A percentile compares a stretch with the other conserved stretches of the same genome.
Evolutionary conservation across 495 filamentous ascomycete genomes (phyloP).

Genomic region (Letharia lupina): DNA sequence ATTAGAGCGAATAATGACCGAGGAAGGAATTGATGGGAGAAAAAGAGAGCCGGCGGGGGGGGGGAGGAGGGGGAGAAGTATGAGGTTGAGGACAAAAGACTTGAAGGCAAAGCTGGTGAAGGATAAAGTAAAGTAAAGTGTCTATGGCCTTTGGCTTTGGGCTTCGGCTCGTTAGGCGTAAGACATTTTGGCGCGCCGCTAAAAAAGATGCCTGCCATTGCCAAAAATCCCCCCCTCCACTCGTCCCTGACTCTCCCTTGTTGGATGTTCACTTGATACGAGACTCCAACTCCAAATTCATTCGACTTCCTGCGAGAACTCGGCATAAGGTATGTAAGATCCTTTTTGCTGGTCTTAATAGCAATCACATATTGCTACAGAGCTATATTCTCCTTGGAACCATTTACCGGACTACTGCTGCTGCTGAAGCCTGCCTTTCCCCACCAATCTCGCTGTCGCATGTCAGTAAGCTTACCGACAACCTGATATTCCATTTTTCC

Average conservation of each 20-base stretch:
- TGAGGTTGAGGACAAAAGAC: background rate
- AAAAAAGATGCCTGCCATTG: background rate
- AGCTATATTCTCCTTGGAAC: no score
- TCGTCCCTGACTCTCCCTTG: background rate
- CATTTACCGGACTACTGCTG: background rate
- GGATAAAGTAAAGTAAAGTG: background rate
- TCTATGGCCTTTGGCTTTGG: background rate
- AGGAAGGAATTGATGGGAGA: background rate
- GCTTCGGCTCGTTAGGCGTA: slow-evolving; percentile 7
- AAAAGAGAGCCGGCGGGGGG: background rate
- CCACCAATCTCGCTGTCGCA: background rate
- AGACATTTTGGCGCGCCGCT: slow-evolving; percentile 6
- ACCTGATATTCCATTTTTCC: background rate
- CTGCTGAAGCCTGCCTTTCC: background rate
- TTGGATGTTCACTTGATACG: background rate
- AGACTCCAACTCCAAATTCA: background rate
- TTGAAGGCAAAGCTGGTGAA: slow-evolving; percentile 2
- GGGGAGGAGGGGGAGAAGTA: background rate
- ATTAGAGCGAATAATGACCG: background rate
- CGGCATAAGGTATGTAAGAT: no score
- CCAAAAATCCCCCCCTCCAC: background rate
- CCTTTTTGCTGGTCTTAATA: background rate
- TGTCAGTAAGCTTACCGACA: background rate
- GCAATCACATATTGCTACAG: background rate
- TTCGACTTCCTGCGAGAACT: background rate